phyloP scores from a whole-genome alignment of 805 yeast genomes.

The Komagataella pseudopastoris region DNA sequence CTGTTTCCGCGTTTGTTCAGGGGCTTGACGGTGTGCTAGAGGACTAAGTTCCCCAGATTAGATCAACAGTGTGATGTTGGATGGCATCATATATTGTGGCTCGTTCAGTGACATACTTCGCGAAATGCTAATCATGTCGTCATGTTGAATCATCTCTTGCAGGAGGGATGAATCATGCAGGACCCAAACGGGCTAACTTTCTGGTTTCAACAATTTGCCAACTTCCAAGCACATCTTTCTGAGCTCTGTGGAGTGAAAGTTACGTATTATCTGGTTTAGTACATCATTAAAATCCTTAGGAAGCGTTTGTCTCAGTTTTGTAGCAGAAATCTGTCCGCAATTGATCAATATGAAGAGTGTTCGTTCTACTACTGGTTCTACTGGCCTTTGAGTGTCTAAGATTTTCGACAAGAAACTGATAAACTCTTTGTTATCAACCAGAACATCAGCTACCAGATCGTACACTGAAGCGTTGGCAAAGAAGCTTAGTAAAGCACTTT shows the following conservation, averaged over 20 bases:
- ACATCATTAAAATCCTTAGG: not conserved
- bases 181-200: no score
- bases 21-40: not conserved
- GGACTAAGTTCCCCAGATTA: not conserved
- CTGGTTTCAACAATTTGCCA: not conserved
- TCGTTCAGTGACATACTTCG: not conserved
- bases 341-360: constrained; percentile 11
- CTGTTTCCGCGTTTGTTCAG: not conserved
- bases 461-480: constrained; percentile 17
- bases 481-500: constrained; percentile 17
- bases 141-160: not conserved
- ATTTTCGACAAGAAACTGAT: constrained; percentile 6
- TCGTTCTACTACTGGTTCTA: constrained; percentile 11
- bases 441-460: constrained; percentile 10
- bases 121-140: not conserved
- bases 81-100: not conserved
- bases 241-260: not conserved
- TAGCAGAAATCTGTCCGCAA: not conserved
- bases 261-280: constrained; percentile 1
- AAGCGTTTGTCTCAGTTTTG: not conserved
- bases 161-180: not conserved
- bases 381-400: constrained; percentile 6
- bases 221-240: not conserved
- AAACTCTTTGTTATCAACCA: constrained; percentile 10
- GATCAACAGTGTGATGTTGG: not conserved